Base-by-base conservation (phyloP, 331 rosid species). In the Quercus phellos region DNA sequence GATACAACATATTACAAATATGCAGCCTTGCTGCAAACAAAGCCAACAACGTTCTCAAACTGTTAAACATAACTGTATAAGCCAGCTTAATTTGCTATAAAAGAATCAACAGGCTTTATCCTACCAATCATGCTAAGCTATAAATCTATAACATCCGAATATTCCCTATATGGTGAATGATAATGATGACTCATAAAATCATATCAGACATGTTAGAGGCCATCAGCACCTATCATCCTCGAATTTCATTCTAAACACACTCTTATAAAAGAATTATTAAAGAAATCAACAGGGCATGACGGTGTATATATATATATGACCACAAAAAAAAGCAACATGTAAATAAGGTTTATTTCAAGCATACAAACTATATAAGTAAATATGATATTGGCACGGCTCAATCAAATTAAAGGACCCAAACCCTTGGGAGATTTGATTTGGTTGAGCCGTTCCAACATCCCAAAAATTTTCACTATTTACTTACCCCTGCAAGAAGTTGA, bases 381-480 rank as follows among this genome's bases (percentile, higher is more conserved):
- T 66, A 18, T 66, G 97, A 92, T 92, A 90, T 92, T 92, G 92
- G 92, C 93, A 86, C 93, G 92, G 87, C 93, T 90, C 92, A 90
- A 92, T 90, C 93, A 88, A 63, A 92, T 42, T 66, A 87, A 92
- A 90, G 58, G 84, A 85, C 89, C 84, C 90, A 60, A 54, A 14
- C 68, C 17, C 53, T 11, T 54, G 81, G 73, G 90, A 87, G 85
- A 85, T 90, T 90, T 90, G 79, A 84, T 90, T 90, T 86, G 92
- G 87, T 90, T 90, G 92, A 92, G 46, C 84, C 80, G 74, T 86
- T 67, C 95, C 97, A 92, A 92, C 85, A 88, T 87, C 93, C 4
- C 32, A 16, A 54, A 8, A 17, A 19, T 14, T 68, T 55, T 1
- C 59, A 3, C 34, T 16, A 19, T 26, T 10, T 60, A 60, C 26